These are phyloP conservation scores for Candida khao-thaluensis DNA, from an alignment of 805 yeast genomes.

Conservation along the genomic window DNA sequence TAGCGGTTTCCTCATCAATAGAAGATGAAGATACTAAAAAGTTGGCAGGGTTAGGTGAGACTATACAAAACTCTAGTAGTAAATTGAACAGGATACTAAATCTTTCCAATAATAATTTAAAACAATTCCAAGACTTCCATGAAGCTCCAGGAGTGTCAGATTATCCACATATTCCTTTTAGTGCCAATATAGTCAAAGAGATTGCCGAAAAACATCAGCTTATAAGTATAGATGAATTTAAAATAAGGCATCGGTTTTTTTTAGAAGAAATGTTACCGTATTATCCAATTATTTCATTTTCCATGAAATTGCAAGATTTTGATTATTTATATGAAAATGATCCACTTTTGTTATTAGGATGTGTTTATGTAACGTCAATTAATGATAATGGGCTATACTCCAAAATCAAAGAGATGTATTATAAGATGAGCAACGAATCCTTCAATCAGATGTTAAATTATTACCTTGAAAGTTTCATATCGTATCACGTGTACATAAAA, in stretches of 20 bases:
- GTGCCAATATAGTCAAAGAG: slow-evolving; percentile 27
- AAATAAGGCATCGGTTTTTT: slow-evolving; percentile 34
- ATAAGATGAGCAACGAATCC: slow-evolving; percentile 24
- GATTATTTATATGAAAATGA: slow-evolving; percentile 40
- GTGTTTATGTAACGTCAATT: slow-evolving; percentile 47
- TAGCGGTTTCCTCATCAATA: slow-evolving; percentile 10
- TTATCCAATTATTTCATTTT: slow-evolving; percentile 50
- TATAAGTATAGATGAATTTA: slow-evolving; percentile 33
- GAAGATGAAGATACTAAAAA: slow-evolving; percentile 10
- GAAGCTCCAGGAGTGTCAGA: slow-evolving; percentile 12
- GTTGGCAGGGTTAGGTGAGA: slow-evolving; percentile 10
- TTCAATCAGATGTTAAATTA: slow-evolving; percentile 42
- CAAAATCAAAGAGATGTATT: slow-evolving; percentile 12
- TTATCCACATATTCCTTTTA: slow-evolving; percentile 19
- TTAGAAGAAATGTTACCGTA: slow-evolving; percentile 38
- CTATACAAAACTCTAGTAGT: neutral
- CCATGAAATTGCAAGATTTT: slow-evolving; percentile 32
- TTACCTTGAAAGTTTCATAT: slow-evolving; percentile 45
- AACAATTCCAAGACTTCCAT: slow-evolving; percentile 18
- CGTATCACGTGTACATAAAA: slow-evolving; percentile 42
- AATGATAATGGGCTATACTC: slow-evolving; percentile 32
- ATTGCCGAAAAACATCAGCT: slow-evolving; percentile 33
- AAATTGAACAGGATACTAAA: slow-evolving; percentile 12
- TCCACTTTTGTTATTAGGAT: slow-evolving; percentile 44
- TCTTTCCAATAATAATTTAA: slow-evolving; percentile 5